Base-by-base conservation (phyloP, 2,329 filamentous ascomycete genomes). In the Byssothecium circinans region DNA sequence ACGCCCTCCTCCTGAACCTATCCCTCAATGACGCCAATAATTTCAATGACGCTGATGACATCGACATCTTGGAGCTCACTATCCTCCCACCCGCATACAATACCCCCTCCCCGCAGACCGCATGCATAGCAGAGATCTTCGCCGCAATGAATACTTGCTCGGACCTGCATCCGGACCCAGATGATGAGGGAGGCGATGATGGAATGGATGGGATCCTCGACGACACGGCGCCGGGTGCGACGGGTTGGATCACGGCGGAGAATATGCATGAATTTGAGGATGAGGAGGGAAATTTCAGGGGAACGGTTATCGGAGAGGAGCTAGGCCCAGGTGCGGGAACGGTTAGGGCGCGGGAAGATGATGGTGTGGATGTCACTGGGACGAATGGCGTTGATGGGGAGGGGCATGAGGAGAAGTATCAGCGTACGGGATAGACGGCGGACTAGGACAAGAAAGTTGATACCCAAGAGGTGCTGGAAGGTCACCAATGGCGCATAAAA, bases 231-330 rank as follows among this genome's bases (percentile, higher is more conserved):
- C 86, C 88, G 0, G 87, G 88, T 1, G 89, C 87, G 41, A 82
- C 82, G 0, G 88, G 88, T 0, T 92, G 88, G 88, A 91, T 97
- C 64, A 97, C 92, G 14, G 88, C 89, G 8, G 92, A 96, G 47
- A 97, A 96, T 61, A 85, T 95, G 67, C 78, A 87, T 54, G 82
- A 95, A 58, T 95, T 84, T 64, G 41, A 69, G 37, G 69, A 73
- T 47, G 70, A 68, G 38, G 57, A 72, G 25, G 71, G 70, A 1
- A 72, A 72, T 37, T 72, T 73, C 20, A 60, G 55, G 27, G 69
- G 67, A 2, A 57, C 53, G 41, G 56, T 66, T 2, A 47, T 62
- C 41, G 62, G 62, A 1, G 58, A 54, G 32, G 59, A 60, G 30
- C 42, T 73, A 27, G 70, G 69, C 17, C 66, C 67, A 25, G 70